phyloP scores from a whole-genome alignment of 1,284 basidiomycete species.

The Puccinia triticina region DNA sequence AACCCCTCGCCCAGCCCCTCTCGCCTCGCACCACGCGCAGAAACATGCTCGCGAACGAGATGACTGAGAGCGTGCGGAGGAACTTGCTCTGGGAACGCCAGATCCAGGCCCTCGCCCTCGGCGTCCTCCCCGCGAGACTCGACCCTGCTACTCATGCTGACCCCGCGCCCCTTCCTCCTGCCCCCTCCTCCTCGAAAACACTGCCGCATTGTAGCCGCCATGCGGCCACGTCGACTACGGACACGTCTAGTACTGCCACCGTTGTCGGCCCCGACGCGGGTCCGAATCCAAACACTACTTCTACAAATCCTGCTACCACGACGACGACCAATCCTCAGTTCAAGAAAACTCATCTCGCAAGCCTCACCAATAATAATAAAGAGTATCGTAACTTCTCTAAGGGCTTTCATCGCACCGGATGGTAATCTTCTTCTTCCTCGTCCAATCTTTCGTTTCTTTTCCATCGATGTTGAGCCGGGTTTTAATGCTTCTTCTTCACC shows the following conservation, averaged over 20 bases:
- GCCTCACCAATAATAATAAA: background rate
- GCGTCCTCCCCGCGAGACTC: background rate
- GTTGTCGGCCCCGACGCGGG: no score
- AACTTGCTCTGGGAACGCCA: conserved; percentile 81
- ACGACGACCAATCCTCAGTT: background rate
- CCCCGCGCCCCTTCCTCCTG: background rate
- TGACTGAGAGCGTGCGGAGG: conserved; percentile 78
- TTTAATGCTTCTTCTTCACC: background rate
- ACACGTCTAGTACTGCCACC: background rate
- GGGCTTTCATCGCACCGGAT: conserved; percentile 21
- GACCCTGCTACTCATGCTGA: background rate
- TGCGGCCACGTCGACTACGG: background rate
- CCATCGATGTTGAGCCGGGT: background rate
- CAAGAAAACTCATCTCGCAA: background rate
- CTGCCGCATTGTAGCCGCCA: no score
- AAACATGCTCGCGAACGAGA: conserved; percentile 79
- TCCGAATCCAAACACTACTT: background rate
- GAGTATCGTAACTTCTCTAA: conserved; percentile 26
- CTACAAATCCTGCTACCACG: background rate
- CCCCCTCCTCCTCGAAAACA: no score
- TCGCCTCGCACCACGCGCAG: conserved; percentile 81
- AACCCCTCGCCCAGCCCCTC: conserved; percentile 68
- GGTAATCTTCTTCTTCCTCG: background rate
- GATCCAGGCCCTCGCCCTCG: conserved; percentile 45
- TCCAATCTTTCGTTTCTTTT: background rate